A percentile compares a stretch with the other conserved stretches of the same genome.
Conservation (phyloP, 805 yeast genomes). For the Candida corydali region DNA sequence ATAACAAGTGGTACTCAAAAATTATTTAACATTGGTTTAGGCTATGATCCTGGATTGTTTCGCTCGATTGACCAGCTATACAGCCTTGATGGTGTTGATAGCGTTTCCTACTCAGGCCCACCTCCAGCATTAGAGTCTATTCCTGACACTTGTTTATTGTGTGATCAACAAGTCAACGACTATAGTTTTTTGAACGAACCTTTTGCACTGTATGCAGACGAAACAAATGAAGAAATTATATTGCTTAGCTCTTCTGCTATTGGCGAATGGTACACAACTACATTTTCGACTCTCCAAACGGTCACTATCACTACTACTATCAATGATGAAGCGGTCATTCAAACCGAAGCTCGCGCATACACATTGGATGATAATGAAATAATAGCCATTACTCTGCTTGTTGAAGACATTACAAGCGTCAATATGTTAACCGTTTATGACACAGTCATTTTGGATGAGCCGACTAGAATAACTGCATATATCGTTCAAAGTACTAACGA, state of each 20-base stretch:
- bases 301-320: background rate
- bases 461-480: background rate
- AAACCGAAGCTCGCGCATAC: background rate
- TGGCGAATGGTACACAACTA: background rate
- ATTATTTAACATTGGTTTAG: background rate
- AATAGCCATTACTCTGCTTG: background rate
- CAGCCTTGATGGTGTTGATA: background rate
- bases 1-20: background rate
- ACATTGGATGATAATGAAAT: background rate
- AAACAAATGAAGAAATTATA: background rate
- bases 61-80: background rate
- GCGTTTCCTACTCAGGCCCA: too few species aligned
- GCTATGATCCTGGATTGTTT: background rate
- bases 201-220: background rate
- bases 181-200: background rate
- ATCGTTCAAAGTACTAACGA: background rate
- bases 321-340: background rate
- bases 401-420: background rate
- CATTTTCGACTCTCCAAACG: background rate
- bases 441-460: background rate
- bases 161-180: background rate
- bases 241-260: background rate
- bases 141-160: background rate
- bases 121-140: background rate
- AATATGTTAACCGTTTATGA: background rate